Evolutionary conservation across 257 asterid genomes (phyloP), one percentile per base, ranked within the genome.

Genomic region (Paraleonurus japonicus): DNA sequence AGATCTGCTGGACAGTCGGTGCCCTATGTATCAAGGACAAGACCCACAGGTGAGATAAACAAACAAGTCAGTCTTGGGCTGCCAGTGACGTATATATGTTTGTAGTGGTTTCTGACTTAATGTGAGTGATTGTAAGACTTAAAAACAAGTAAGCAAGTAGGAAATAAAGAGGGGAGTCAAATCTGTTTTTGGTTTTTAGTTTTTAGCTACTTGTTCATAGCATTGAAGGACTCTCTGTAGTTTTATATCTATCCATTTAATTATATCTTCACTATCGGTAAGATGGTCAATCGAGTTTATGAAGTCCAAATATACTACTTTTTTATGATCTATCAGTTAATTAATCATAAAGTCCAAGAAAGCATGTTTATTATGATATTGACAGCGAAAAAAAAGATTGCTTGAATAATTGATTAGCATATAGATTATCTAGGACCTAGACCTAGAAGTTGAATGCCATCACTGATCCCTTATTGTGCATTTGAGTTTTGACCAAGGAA

Each of bases 1-100:
- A 82, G 77, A 76, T 72, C 79, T 72, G 78, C 85, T 70, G 86
- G 80, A 59, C 87, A 70, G 60, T 82, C 87, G 1, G 17, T 78
- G 76, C 75, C 89, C 67, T 72, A 72, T 78, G 72, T 76, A 59
- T 84, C 87, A 69, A 85, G 92, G 74, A 81, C 88, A 28, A 71
- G 82, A 68, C 80, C 84, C 45, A 67, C 86, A 30, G 95, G 84
- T 85, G 82, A 77, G 77, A 74, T 75, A 72, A 69, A 59, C 35
- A 62, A 79, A 55, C 80, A 71, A 72, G 71, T 23, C 67, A 66
- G 77, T 63, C 69, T 64, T 62, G 74, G 76, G 69, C 65, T 80
- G 75, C 72, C 55, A 20, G 15, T 65, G 68, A 78, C 73, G 72
- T 83, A 61, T 22, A 53, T 47, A 9, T 72, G 65, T 57, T 58